A percentile compares a stretch with the other conserved stretches of the same genome.
These are phyloP conservation scores for Panicum virgatum DNA, from an alignment of 202 grass and related monocot species.

Conservation along the genomic window DNA sequence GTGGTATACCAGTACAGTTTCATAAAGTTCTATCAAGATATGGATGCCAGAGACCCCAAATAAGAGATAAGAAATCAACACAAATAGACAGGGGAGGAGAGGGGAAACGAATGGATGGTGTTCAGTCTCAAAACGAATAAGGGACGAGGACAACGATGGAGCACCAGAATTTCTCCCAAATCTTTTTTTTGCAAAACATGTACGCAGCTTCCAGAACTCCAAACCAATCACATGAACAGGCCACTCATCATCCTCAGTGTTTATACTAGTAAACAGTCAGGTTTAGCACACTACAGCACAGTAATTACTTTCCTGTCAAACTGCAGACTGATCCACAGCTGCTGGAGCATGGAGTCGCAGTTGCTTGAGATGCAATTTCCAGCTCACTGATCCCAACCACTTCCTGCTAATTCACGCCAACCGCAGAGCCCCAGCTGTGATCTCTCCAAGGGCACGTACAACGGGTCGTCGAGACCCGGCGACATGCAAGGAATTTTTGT, in stretches of 20 bases:
- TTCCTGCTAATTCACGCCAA: slow-evolving; percentile 16
- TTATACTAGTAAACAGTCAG: neutral
- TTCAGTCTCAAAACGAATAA: neutral
- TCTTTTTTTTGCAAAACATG: neutral
- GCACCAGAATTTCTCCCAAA: neutral
- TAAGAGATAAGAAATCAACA: too few species aligned
- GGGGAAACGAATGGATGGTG: neutral
- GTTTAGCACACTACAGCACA: neutral
- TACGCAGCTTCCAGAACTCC: neutral
- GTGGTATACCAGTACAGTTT: neutral
- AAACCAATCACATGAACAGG: neutral
- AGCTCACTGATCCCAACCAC: neutral
- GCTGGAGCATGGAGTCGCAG: neutral
- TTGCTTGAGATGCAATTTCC: slow-evolving; percentile 29
- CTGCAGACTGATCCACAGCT: neutral
- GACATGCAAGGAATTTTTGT: too few species aligned
- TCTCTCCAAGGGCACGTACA: neutral
- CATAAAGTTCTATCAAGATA: slow-evolving; percentile 14
- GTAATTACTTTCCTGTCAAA: neutral
- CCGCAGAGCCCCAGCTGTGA: neutral
- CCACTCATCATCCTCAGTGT: neutral
- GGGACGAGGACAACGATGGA: neutral
- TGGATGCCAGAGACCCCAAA: too few species aligned
- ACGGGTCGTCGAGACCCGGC: too few species aligned
- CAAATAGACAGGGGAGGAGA: neutral